Percentiles rank a stretch among this genome's conserved stretches.
Evolutionary conservation across 352 stramenopile species (phyloP).

Genomic region (Elongisporangium anandrum): DNA sequence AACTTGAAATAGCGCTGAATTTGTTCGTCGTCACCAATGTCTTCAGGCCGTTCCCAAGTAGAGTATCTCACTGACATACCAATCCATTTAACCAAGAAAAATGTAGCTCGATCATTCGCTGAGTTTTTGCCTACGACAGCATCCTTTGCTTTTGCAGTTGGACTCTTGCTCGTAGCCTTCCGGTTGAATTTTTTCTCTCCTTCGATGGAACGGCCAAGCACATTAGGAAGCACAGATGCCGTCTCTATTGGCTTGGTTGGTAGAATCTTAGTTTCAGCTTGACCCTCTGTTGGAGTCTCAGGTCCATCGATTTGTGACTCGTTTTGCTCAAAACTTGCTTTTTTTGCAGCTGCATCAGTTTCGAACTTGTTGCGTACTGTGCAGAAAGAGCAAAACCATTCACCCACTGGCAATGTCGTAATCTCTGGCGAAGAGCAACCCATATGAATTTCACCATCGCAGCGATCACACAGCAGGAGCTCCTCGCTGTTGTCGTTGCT

Average conservation of each 20-base stretch:
- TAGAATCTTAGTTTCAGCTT: conserved; percentile 2
- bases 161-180: conserved; percentile 16
- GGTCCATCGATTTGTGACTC: not conserved
- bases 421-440: conserved; percentile 71
- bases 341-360: conserved; percentile 13
- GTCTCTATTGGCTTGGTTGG: conserved; percentile 53
- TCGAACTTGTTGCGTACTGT: conserved; percentile 49
- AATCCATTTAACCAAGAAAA: conserved; percentile 88
- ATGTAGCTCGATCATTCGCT: conserved; percentile 49
- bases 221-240: conserved; percentile 13
- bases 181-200: conserved; percentile 78
- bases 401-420: conserved; percentile 60
- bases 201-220: conserved; percentile 1
- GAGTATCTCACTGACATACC: conserved; percentile 81
- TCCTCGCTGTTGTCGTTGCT: conserved; percentile 75
- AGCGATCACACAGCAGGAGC: conserved; percentile 82
- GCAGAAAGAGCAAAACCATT: conserved; percentile 85
- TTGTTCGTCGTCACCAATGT: conserved; percentile 87
- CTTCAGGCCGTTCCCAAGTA: conserved; percentile 84
- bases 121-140: not conserved
- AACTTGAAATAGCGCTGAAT: conserved; percentile 90
- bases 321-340: conserved; percentile 3
- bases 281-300: conserved; percentile 3
- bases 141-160: not conserved
- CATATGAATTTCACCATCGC: conserved; percentile 87